A percentile compares a stretch with the other conserved stretches of the same genome.
Conservation (phyloP, 2,329 filamentous ascomycete species). For the Celoporthe dispersa region DNA sequence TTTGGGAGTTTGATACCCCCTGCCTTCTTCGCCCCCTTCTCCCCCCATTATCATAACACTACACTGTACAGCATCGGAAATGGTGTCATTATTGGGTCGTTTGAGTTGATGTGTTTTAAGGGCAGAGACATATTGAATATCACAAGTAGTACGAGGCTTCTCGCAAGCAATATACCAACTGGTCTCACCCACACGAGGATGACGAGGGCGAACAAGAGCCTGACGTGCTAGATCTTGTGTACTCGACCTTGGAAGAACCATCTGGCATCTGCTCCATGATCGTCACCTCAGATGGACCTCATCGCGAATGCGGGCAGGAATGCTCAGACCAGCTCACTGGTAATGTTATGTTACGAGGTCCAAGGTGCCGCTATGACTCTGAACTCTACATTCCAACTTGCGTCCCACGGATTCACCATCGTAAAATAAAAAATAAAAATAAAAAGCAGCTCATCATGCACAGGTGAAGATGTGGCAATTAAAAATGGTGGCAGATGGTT, state of each 20-base stretch:
- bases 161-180: not conserved
- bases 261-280: not conserved
- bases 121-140: not conserved
- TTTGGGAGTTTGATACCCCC: slow-evolving; percentile 23
- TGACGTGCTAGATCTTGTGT: too few species aligned
- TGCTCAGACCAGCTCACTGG: not conserved
- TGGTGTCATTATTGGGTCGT: not conserved
- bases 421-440: not conserved
- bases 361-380: not conserved
- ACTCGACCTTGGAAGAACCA: not conserved
- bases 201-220: not conserved
- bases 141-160: not conserved
- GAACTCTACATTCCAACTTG: not conserved
- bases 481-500: not conserved
- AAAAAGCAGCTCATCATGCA: too few species aligned
- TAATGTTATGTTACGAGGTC: not conserved
- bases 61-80: not conserved
- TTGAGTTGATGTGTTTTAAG: not conserved
- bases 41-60: not conserved
- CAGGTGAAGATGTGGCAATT: not conserved
- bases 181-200: not conserved
- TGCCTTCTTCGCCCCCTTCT: not conserved
- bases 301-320: not conserved
- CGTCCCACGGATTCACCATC: not conserved
- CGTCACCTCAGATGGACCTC: not conserved